These are phyloP conservation scores for Coniochaeta prunicola DNA, from an alignment of 2,329 filamentous ascomycete genomes.

Conservation along the genomic window DNA sequence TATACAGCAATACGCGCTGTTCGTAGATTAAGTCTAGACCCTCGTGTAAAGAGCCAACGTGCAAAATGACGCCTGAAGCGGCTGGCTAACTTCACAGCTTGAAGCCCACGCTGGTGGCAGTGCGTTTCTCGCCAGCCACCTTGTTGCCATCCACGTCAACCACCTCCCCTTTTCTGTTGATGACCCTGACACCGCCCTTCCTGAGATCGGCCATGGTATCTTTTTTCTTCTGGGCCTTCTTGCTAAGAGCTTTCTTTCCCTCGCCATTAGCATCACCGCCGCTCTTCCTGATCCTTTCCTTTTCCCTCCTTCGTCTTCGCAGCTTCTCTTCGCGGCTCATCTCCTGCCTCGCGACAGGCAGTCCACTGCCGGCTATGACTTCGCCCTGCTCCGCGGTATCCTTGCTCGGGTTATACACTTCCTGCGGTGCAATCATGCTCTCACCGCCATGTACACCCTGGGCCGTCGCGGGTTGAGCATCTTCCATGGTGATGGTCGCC, in stretches of 20 bases:
- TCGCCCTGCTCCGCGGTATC: conserved; percentile 59
- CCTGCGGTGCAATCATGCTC: conserved; percentile 84
- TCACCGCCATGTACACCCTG: conserved; percentile 61
- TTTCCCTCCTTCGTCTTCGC: conserved; percentile 68
- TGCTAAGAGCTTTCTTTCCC: conserved; percentile 43
- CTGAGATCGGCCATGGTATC: conserved; percentile 38
- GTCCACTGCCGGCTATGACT: conserved; percentile 68
- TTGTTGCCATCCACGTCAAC: conserved; percentile 79
- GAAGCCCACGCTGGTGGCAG: conserved; percentile 48
- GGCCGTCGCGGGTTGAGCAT: conserved; percentile 79
- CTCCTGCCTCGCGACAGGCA: conserved; percentile 75
- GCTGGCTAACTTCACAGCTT: conserved; percentile 48
- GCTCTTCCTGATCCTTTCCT: conserved; percentile 74
- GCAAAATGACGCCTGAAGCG: background rate
- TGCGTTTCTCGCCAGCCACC: conserved; percentile 42
- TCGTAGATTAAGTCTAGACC: no score
- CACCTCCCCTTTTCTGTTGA: conserved; percentile 82
- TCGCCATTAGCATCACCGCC: conserved; percentile 30
- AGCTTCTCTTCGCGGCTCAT: conserved; percentile 82
- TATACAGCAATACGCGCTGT: background rate
- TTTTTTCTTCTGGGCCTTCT: conserved; percentile 49
- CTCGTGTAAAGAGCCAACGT: background rate
- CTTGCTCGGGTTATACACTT: conserved; percentile 80
- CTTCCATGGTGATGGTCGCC: conserved; percentile 89
- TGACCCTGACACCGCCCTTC: conserved; percentile 80